Conservation (phyloP, 2,329 filamentous ascomycete genomes). For the Verticillium nonalfalfae region DNA sequence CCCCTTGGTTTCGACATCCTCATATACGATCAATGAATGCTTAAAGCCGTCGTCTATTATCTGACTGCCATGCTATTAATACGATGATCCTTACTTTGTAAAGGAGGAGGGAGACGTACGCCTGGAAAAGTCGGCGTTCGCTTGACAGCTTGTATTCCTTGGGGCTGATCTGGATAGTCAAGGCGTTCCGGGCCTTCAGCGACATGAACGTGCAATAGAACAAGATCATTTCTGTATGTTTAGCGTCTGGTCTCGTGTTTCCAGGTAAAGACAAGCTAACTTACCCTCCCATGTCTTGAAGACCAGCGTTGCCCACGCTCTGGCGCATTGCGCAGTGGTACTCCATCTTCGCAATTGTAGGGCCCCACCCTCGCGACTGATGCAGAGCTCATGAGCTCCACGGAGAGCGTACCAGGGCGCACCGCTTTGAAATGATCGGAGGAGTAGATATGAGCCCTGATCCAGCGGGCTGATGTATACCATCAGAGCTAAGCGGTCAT, state of each 20-base stretch:
- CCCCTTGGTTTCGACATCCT: slow-evolving; percentile 40
- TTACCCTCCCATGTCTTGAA: slow-evolving; percentile 57
- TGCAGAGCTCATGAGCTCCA: slow-evolving; percentile 48
- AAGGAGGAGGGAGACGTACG: slow-evolving; percentile 30
- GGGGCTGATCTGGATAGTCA: slow-evolving; percentile 35
- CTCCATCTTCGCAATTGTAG: slow-evolving; percentile 50
- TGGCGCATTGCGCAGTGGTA: slow-evolving; percentile 30
- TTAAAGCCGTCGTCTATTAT: slow-evolving; percentile 50
- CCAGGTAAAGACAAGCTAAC: slow-evolving; percentile 21
- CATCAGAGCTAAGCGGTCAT: slow-evolving; percentile 47
- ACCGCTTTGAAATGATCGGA: slow-evolving; percentile 34
- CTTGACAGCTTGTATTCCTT: slow-evolving; percentile 39
- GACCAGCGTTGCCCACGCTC: slow-evolving; percentile 47
- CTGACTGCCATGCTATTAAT: slow-evolving; percentile 27
- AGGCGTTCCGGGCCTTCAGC: slow-evolving; percentile 43
- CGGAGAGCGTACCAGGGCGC: slow-evolving; percentile 39
- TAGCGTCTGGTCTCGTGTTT: neutral
- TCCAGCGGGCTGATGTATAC: slow-evolving; percentile 39
- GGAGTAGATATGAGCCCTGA: slow-evolving; percentile 37
- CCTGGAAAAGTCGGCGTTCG: slow-evolving; percentile 49
- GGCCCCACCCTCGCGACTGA: slow-evolving; percentile 40
- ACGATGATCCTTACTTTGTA: neutral
- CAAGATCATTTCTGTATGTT: slow-evolving; percentile 47
- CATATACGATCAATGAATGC: slow-evolving; percentile 47
- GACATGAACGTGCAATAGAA: slow-evolving; percentile 53